A percentile compares a stretch with the other conserved stretches of the same genome.
phyloP scores from a whole-genome alignment of 2,329 filamentous ascomycete species.

The Colletotrichum lentis region DNA sequence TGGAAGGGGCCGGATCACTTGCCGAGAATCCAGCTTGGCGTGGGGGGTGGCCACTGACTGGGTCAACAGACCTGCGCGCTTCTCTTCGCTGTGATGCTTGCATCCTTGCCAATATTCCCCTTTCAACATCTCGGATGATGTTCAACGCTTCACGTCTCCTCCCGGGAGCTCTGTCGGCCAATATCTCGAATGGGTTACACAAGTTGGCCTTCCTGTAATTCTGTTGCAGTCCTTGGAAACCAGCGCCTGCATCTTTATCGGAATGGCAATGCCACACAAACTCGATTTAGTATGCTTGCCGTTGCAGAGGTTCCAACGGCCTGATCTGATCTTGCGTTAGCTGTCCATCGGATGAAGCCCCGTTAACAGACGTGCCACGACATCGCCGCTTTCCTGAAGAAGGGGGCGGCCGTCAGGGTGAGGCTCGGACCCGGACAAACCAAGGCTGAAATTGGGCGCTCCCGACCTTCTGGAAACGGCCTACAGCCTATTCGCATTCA shows the following conservation, averaged over 20 bases:
- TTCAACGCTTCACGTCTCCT: background rate
- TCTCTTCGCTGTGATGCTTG: background rate
- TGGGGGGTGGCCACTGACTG: constrained; percentile 1
- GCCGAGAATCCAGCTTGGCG: background rate
- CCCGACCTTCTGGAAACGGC: constrained; percentile 12
- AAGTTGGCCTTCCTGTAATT: background rate
- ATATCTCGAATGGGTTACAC: no score
- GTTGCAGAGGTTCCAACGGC: background rate
- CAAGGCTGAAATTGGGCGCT: background rate
- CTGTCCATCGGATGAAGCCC: no score
- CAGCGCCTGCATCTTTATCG: background rate
- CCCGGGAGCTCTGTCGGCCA: background rate
- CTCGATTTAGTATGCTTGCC: background rate
- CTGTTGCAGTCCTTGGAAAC: constrained; percentile 9
- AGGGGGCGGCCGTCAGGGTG: constrained; percentile 23
- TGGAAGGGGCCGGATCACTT: background rate
- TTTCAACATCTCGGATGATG: background rate
- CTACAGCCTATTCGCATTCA: background rate
- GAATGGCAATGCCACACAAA: background rate
- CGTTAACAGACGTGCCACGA: background rate
- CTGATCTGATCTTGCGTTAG: background rate
- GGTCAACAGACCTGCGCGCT: background rate
- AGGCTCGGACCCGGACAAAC: constrained; percentile 4
- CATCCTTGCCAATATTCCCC: background rate
- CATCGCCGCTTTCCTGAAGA: constrained; percentile 7